A percentile compares a stretch with the other conserved stretches of the same genome.
phyloP scores from a whole-genome alignment of 345 rosid species.

The Durio zibethinus region DNA sequence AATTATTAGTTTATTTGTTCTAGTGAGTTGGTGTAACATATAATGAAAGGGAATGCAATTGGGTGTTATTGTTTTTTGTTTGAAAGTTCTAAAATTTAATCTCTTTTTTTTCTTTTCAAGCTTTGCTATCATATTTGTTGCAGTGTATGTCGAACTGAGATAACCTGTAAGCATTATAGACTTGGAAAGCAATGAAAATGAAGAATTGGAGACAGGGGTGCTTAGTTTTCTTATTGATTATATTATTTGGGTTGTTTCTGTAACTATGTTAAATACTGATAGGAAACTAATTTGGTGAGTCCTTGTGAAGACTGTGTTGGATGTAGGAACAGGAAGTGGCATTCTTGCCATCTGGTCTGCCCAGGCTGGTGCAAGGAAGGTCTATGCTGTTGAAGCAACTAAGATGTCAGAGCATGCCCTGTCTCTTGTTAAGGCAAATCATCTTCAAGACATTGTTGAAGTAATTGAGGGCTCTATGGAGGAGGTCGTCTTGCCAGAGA shows the following conservation, averaged over 20 bases:
- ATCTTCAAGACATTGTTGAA: slow-evolving; percentile 69
- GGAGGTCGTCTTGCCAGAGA: slow-evolving; percentile 79
- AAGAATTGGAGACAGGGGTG: not conserved
- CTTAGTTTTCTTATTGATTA: not conserved
- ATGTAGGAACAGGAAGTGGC: slow-evolving; percentile 98
- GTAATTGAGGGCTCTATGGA: slow-evolving; percentile 86
- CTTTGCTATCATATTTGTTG: not conserved
- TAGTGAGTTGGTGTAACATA: not conserved
- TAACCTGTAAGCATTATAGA: not conserved
- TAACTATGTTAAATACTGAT: not conserved
- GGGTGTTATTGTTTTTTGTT: not conserved
- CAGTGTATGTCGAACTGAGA: not conserved
- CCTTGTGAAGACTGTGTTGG: slow-evolving; percentile 71
- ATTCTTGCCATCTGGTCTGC: slow-evolving; percentile 99
- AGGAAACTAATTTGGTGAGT: slow-evolving; percentile 20
- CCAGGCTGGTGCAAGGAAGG: slow-evolving; percentile 98
- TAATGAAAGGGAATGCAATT: not conserved
- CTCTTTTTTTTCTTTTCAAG: not conserved
- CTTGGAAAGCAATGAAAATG: not conserved
- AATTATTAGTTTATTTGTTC: not conserved
- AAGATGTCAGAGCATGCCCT: slow-evolving; percentile 94
- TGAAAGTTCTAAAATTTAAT: not conserved
- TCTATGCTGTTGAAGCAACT: slow-evolving; percentile 95
- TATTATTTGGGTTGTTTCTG: not conserved
- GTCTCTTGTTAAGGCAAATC: slow-evolving; percentile 68